phyloP scores from a whole-genome alignment of 2,329 filamentous ascomycete species.

The Podosphaera xanthii region DNA sequence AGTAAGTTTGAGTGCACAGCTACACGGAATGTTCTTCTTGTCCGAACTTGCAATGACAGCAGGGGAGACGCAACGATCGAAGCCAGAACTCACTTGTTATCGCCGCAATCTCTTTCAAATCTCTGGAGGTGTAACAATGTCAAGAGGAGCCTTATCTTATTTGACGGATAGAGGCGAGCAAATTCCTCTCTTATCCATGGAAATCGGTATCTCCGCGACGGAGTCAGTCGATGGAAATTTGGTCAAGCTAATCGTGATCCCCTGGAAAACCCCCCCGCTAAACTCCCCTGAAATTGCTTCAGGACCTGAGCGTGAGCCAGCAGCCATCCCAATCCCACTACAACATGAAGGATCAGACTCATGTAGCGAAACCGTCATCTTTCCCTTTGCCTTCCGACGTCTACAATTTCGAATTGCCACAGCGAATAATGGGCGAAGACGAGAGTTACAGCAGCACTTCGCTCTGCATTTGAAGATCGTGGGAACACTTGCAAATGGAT shows the following conservation, averaged over 20 bases:
- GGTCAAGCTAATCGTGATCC: constrained; percentile 86
- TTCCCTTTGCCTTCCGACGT: constrained; percentile 83
- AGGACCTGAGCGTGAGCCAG: constrained; percentile 59
- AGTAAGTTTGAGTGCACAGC: constrained; percentile 37
- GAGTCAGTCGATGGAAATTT: constrained; percentile 85
- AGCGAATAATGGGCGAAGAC: constrained; percentile 82
- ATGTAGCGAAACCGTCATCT: constrained; percentile 54
- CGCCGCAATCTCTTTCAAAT: constrained; percentile 91
- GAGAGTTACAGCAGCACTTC: constrained; percentile 93
- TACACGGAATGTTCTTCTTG: constrained; percentile 76
- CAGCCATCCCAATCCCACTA: constrained; percentile 51
- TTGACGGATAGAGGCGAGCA: constrained; percentile 68
- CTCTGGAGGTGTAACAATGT: constrained; percentile 67
- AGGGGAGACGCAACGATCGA: constrained; percentile 28
- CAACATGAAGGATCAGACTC: constrained; percentile 26
- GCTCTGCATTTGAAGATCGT: constrained; percentile 70
- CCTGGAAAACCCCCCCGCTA: constrained; percentile 86
- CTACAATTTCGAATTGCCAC: constrained; percentile 87
- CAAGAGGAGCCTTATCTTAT: constrained; percentile 54
- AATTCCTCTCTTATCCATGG: constrained; percentile 59
- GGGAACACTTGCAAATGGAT: constrained; percentile 63
- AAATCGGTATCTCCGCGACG: constrained; percentile 75
- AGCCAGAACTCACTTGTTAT: constrained; percentile 83
- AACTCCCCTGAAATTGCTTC: constrained; percentile 46
- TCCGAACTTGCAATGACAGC: constrained; percentile 32